Evolutionary conservation across 2,329 filamentous ascomycete species (phyloP), one percentile per base, ranked within the genome.

Genomic region (Lomentospora prolificans): DNA sequence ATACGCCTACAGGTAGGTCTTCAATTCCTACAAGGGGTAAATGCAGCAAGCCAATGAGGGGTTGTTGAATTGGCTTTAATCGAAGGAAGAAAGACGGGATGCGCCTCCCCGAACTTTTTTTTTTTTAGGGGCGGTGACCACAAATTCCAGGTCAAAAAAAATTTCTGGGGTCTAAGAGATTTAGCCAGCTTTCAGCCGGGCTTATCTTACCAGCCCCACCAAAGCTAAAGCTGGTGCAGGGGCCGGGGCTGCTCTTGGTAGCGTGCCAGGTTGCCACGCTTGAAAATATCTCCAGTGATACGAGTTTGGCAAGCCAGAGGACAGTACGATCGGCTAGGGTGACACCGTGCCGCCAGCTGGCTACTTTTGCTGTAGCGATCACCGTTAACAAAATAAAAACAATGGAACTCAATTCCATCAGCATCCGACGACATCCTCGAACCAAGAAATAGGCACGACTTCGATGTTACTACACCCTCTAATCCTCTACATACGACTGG

Each of bases 351-450:
- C n/a, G n/a, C n/a, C n/a, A n/a, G n/a, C n/a, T n/a, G n/a, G n/a
- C n/a, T 12, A 33, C 7, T 33, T 33, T 33, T 33, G 30, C 30
- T 33, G 30, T 12, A 33, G 30, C 12, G 41, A 46, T 24, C 41
- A 48, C 17, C 44, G 22, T 48, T 19, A 27, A 7, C 17, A 48
- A 41, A 48, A 48, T 48, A 48, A 48, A 48, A 48, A 48, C 44
- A 48, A 48, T 22, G 44, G 24, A 48, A 41, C n/a, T 41, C 36
- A 41, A 41, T 41, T 41, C 44, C 44, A 48, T 48, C 44, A 48
- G 17, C 17, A 41, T 17, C 19, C 36, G 36, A 41, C 36, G n/a
- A n/a, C n/a, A n/a, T n/a, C n/a, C n/a, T n/a, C n/a, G n/a, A n/a
- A n/a, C n/a, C n/a, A n/a, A n/a, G n/a, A n/a, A n/a, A n/a, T n/a